Evolutionary conservation across 2,329 filamentous ascomycete species (phyloP), one percentile per base, ranked within the genome.

Genomic region (Aurifilum marmelostoma): DNA sequence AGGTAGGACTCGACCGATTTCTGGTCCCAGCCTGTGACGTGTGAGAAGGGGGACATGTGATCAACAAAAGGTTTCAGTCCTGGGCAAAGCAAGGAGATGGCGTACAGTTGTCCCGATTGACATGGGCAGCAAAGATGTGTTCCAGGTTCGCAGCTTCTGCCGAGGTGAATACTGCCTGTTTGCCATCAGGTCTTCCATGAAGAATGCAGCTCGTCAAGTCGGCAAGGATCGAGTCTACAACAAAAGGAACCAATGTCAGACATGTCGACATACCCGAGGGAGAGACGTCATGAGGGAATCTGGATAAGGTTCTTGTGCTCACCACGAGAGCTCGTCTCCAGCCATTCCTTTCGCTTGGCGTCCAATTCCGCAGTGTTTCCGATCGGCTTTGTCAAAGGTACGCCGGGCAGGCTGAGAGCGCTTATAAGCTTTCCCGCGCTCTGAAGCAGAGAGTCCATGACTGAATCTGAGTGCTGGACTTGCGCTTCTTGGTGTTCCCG

Each of bases 131-230:
- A 27, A 61, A 41, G 21, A 34, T 61, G 29, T 18, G 41, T 61
- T 61, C 59, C 59, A 61, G 37, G n/a, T 61, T 61, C n/a, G 59
- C 59, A 61, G 37, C 34, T 61, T 61, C 59, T n/a, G 34, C 6
- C 34, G 18, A 61, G 34, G 2, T 24, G 34, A 61, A 61, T 0
- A 61, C 29, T 61, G 21, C 16, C 11, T 5, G 59, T 61, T 37
- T 41, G 59, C 18, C 8, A 11, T 12, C 12, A 41, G 32, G n/a
- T 27, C 21, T 41, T 34, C 16, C 34, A 41, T 41, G 34, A 24
- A 61, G 21, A 11, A 61, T 41, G 34, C 21, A 39, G 24, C 59
- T 37, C 14, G 59, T 61, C 32, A 41, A 41, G 59, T 61, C 18
- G 34, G 59, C 59, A 41, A 61, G 59, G 43, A 61, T 61, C 32